Evolutionary conservation across 2,329 filamentous ascomycete species (phyloP), one percentile per base, ranked within the genome.

Genomic region (Colletotrichum somersetense): DNA sequence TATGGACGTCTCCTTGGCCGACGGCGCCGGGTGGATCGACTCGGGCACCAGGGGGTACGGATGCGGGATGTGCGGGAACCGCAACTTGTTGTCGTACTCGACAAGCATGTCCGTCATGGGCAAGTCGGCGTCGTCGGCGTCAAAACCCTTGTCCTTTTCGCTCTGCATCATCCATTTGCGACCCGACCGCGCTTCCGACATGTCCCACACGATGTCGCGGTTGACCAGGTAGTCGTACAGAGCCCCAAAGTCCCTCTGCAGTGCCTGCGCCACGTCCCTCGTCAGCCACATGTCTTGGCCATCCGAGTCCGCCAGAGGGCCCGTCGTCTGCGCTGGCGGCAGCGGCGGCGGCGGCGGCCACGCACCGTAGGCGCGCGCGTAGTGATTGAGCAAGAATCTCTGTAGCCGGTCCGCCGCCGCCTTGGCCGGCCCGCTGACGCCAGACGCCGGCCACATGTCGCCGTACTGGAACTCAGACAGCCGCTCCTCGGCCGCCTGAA

Each of bases 151-250:
- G 76, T 86, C 85, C 53, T 80, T 82, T 71, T 83, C 80, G 48
- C 85, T 85, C 23, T 86, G 84, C 83, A 92, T 90, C 79, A 89
- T 87, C 89, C 90, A 92, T 77, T 91, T 92, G 52, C 89, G 87
- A 23, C 87, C 87, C 4, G 87, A 86, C 0, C 89, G 83, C 59
- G 88, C 88, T 76, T 92, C 90, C 0, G 86, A 87, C 26, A 86
- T 86, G 67, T 91, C 90, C 90, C 91, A 93, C 0, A 87, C 78
- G 5, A 92, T 86, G 58, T 92, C 89, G 6, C 90, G 86, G 78
- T 93, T 88, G 20, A 93, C 91, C 1, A 93, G 82, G 73, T 92
- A 92, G 76, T 93, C 91, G 76, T 93, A 93, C 1, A 93, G 81
- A 0, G 89, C 88, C 2, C 89, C 89, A 75, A 93, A 93, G 74